Evolutionary conservation across 2,329 filamentous ascomycete species (phyloP).

Genomic region (Aspergillus ochraceoroseus): DNA sequence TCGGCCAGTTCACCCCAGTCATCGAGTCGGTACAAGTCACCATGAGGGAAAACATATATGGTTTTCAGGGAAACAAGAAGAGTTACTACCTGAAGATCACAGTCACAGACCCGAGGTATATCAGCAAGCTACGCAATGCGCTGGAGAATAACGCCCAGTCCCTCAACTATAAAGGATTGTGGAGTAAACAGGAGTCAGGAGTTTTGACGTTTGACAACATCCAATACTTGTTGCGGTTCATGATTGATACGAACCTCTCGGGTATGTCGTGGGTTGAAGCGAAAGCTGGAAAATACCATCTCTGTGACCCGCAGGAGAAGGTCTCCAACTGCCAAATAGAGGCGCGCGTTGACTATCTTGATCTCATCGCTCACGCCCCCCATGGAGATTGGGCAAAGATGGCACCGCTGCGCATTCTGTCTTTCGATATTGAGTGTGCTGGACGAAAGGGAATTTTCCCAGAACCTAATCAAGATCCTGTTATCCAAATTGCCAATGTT

Average conservation of each 20-base stretch:
- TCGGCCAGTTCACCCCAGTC: constrained; percentile 66
- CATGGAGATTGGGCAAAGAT: constrained; percentile 98
- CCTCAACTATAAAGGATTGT: constrained; percentile 87
- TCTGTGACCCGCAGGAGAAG: constrained; percentile 61
- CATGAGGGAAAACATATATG: constrained; percentile 85
- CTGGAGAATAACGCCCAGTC: constrained; percentile 62
- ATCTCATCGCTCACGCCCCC: constrained; percentile 80
- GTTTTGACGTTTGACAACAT: constrained; percentile 94
- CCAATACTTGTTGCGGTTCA: constrained; percentile 90
- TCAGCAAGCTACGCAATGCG: constrained; percentile 66
- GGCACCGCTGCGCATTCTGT: constrained; percentile 85
- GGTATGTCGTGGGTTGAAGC: constrained; percentile 98
- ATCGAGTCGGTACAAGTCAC: constrained; percentile 79
- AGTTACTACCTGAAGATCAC: constrained; percentile 92
- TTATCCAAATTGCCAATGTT: constrained; percentile 97
- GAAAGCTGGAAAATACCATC: constrained; percentile 65
- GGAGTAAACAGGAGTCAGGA: constrained; percentile 65
- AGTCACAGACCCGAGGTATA: constrained; percentile 81
- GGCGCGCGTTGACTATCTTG: constrained; percentile 72
- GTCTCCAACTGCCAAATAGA: constrained; percentile 97
- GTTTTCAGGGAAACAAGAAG: constrained; percentile 88
- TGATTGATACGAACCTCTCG: constrained; percentile 91
- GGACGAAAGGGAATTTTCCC: constrained; percentile 97
- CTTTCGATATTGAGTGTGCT: constrained; percentile 98
- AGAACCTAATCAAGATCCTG: constrained; percentile 82